Base-by-base conservation (phyloP, 768 basidiomycete species). In the Tylopilus sp. region DNA sequence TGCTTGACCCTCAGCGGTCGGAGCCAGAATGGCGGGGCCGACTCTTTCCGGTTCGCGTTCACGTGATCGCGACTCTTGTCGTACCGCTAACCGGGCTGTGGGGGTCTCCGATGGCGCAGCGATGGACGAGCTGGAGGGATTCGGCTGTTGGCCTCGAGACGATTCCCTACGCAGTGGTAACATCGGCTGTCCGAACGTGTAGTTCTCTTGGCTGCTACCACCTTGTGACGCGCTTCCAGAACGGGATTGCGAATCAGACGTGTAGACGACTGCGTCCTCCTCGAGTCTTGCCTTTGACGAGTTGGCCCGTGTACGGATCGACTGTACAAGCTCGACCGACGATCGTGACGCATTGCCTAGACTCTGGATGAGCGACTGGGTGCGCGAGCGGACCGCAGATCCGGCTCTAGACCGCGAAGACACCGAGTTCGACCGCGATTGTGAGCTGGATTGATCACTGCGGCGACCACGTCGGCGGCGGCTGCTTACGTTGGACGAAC, bases 201-300 rank as follows among this genome's bases (percentile, higher is more conserved):
- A 77, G 63, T 87, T 87, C 61, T 88, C 86, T 0, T 75, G 73
- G 42, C 76, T 80, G 57, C 75, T 78, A 10, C 60, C 23, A 4
- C 50, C 52, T 47, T 69, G 67, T 18, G 74, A 76, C 40, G 72
- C 76, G 53, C 80, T 82, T 22, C 80, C 81, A 26, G 75, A 71
- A 45, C 55, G 61, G 12, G 70, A 71, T 7, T 57, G 66, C 3
- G 66, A 66, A 58, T 70, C 70, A 11, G 75, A 70, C 28, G 61
- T 51, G 55, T 67, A 71, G 48, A 63, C 57, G 41, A 63, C 28
- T 7, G 28, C 62, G 42, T 80, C 80, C 50, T 84, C 83, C 54
- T 83, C 80, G n/a, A 86, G 71, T 50, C 85, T 70, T 6, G 79
- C 81, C 76, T 82, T 80, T n/a, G 81, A 81, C n/a, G 84, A 85